Conservation (phyloP, 2,329 filamentous ascomycete genomes). For the Exophiala lecanii-corni region DNA sequence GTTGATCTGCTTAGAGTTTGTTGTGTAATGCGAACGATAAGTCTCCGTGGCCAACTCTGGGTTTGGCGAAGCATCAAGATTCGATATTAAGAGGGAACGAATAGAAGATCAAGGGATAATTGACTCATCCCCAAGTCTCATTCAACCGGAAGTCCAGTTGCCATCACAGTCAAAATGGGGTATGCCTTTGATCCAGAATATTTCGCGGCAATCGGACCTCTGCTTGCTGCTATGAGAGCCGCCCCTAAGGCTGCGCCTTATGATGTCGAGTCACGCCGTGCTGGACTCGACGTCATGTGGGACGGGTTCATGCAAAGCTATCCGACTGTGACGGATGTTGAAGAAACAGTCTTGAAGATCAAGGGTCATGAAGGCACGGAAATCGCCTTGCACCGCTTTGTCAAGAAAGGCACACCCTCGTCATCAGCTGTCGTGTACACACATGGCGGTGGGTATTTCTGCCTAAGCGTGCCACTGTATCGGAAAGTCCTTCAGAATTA, state of each 20-base stretch:
- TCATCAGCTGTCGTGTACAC: conserved; percentile 24
- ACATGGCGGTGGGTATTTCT: conserved; percentile 28
- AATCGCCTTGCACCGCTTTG: conserved; percentile 9
- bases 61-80: too few species aligned
- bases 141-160: too few species aligned
- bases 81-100: too few species aligned
- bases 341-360: conserved; percentile 7
- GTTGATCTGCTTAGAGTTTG: too few species aligned
- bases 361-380: conserved; percentile 4
- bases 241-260: background rate
- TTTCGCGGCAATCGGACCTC: background rate
- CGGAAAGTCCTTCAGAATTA: conserved; percentile 11
- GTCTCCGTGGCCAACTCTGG: too few species aligned
- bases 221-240: background rate
- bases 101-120: too few species aligned
- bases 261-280: conserved; percentile 1
- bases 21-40: too few species aligned
- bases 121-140: too few species aligned
- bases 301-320: conserved; percentile 1
- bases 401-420: background rate
- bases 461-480: conserved; percentile 21
- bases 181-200: background rate
- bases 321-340: conserved; percentile 7
- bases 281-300: conserved; percentile 6
- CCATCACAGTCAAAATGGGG: background rate